Base-by-base conservation (phyloP, 2,329 filamentous ascomycete genomes). In the Venturia oleaginea region DNA sequence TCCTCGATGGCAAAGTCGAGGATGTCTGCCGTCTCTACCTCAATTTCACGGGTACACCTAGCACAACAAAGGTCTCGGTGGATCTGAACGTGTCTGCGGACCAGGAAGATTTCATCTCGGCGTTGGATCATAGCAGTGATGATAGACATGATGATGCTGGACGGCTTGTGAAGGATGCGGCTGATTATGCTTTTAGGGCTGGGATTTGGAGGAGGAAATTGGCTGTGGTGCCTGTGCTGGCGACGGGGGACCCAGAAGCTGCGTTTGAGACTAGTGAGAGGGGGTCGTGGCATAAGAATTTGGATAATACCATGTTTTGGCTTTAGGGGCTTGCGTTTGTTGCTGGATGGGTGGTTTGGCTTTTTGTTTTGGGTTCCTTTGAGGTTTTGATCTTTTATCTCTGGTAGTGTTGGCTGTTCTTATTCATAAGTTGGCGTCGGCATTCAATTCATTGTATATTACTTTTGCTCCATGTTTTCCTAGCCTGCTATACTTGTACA, bases 21-120 rank as follows among this genome's bases (percentile, higher is more conserved):
- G 19, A n/a, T 19, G 66, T 69, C 1, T 59, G 66, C 11, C 69
- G 7, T 30, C 17, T 43, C 8, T 48, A 48, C 43, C 3, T 48
- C 8, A 11, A 48, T 24, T 48, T 48, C n/a, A 7, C 43, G n/a
- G n/a, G n/a, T 10, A 13, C 15, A 4, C 17, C 17, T 5, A n/a
- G 24, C 24, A 4, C n/a, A 10, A 10, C 43, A 1, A 48, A 48
- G n/a, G 43, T 11, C 11, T 37, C 34, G 34, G 34, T 37, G 34
- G 42, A 46, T 19, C 4, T n/a, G 19, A 46, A 19, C 17, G 19
- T 22, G 17, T 46, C 22, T 46, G 42, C 17, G 17, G 19, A 46
- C 17, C 17, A 46, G 19, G 17, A 22, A 3, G 19, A 22, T 22
- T 22, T 46, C 17, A 5, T n/a, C 4, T 5, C 4, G 5, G 42